Base-by-base conservation (phyloP, 352 stramenopile genomes). In the Phytophthora idaei region DNA sequence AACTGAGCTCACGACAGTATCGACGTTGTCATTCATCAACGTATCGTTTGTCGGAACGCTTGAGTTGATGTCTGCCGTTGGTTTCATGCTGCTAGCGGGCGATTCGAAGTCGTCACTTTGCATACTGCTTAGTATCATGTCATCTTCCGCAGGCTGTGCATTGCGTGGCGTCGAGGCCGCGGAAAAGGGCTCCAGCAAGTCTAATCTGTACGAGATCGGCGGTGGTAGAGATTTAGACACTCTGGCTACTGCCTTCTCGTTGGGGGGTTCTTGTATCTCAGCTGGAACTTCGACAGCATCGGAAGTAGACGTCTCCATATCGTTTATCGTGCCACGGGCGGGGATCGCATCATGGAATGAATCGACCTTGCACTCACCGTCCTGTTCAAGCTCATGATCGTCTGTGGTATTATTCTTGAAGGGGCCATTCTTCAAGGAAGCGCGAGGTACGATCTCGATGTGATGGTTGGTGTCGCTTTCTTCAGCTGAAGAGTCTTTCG, bases 101-200 rank as follows among this genome's bases (percentile, higher is more conserved):
- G 67, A 50, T 6, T 73, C 54, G 11, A 71, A 76, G 17, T 73
- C 64, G n/a, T 73, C 64, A 58, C 69, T 73, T 58, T 71, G 58
- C 69, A 73, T 67, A 50, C 69, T 76, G 10, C 47, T 51, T 45
- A 72, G 48, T 31, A 72, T 14, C 41, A 76, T 69, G n/a, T 61
- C 57, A 44, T 70, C 53, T 45, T 67, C 64, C 32, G 29, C 36
- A 15, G 6, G 41, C 15, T 59, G 36, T 41, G 21, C 28, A 37
- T 44, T 45, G 14, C 39, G 37, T 50, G n/a, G 31, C 3, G n/a
- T 57, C 11, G 39, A 57, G 27, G 34, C 11, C 48, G 64, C 11
- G 29, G 63, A 62, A 50, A 72, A 48, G n/a, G 47, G 44, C 47
- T 74, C 56, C 34, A 67, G 10, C 45, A 66, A 53, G 53, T 51